Base-by-base conservation (phyloP, 371 early-diverging fungal species). In the Mucor mucedo region DNA sequence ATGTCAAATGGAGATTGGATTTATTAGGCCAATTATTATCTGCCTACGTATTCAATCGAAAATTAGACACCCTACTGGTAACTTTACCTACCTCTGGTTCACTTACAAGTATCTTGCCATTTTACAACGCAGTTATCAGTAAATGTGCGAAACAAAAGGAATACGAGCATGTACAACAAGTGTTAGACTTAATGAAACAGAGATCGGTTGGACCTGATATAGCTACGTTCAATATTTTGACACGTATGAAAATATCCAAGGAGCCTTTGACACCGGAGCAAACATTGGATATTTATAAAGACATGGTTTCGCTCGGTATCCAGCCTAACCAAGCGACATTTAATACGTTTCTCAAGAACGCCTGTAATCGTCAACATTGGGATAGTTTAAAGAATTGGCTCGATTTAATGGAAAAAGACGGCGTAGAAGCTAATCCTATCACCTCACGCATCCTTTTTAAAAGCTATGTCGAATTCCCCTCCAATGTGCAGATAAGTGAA, bases 321-420 rank as follows among this genome's bases (percentile, higher is more conserved):
- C 8, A 49, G n/a, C 79, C 82, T 1, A 77, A 69, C 1, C 56
- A 52, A 14, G 76, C 68, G 6, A 82, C 82, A 4, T 77, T 65
- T 52, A 75, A 82, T 45, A 78, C 69, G 2, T 73, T 82, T 33
- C 58, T 82, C 28, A 69, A 63, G 13, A 55, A 77, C 42, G 62
- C 70, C 0, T 55, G 63, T 13, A 52, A 58, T 8, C 48, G 52
- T 13, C 16, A 61, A 11, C 13, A 55, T 16, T 80, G 80, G 80
- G 52, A 65, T 35, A 55, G 58, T 2, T 10, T 80, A 8, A 39
- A 40, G 0, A 28, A 47, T 7, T 80, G 80, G 80, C 10, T 77
- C 21, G 63, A 75, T 27, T 28, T 52, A 9, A 57, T 78, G 61
- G 39, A 62, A 29, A 39, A 47, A 14, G 28, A 44, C 11, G 30